Conservation (phyloP, 2,329 filamentous ascomycete genomes). For the Keithomyces neogunnii region DNA sequence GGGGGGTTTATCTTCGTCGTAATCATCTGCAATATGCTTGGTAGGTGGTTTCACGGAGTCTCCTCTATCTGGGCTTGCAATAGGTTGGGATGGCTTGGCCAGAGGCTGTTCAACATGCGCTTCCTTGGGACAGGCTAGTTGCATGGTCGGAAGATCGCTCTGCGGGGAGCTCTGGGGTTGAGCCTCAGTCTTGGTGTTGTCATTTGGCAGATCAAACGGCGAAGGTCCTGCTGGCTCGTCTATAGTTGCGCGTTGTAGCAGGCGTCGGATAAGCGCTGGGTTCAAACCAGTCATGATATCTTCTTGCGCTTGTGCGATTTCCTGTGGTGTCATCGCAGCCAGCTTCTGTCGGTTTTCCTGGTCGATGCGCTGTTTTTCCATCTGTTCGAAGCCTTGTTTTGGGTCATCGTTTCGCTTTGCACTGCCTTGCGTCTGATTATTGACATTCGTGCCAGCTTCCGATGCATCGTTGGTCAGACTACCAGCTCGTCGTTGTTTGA, state of each 20-base stretch:
- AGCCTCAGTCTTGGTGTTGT: not conserved
- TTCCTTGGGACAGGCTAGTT: not conserved
- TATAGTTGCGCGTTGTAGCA: slow-evolving; percentile 69
- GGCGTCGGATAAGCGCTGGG: slow-evolving; percentile 64
- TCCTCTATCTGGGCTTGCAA: not conserved
- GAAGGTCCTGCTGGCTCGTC: slow-evolving; percentile 45
- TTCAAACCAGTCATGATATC: slow-evolving; percentile 76
- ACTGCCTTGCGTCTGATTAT: not conserved
- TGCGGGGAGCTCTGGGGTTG: not conserved
- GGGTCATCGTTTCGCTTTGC: not conserved
- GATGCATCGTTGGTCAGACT: slow-evolving; percentile 10
- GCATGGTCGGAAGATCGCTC: not conserved
- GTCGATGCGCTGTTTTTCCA: slow-evolving; percentile 67
- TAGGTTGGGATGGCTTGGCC: not conserved
- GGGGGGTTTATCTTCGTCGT: slow-evolving; percentile 35
- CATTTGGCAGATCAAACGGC: slow-evolving; percentile 28
- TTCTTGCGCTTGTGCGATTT: slow-evolving; percentile 71
- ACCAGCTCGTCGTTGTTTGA: slow-evolving; percentile 52
- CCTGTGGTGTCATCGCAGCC: slow-evolving; percentile 67
- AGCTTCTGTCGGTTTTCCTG: slow-evolving; percentile 70
- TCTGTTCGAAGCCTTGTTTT: slow-evolving; percentile 27
- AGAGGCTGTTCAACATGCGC: not conserved
- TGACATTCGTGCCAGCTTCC: slow-evolving; percentile 1
- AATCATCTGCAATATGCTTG: slow-evolving; percentile 21
- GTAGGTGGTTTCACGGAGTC: not conserved